phyloP scores from a whole-genome alignment of 805 yeast species.

The Saccharomycopsis sp. region DNA sequence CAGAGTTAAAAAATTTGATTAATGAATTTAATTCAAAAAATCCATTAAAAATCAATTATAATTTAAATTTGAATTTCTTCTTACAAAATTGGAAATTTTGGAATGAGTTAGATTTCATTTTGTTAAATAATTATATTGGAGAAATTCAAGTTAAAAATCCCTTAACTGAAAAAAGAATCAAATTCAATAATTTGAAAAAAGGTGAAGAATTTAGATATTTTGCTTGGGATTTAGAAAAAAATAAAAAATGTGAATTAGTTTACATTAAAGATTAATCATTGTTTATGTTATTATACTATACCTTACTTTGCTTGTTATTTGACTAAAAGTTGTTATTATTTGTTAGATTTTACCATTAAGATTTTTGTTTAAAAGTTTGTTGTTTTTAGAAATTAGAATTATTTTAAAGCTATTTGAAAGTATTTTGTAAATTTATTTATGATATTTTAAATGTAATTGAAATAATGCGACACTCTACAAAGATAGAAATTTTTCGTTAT shows the following conservation, averaged over 20 bases:
- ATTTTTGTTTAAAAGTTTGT: too few relatives aligned
- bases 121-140: constrained; percentile 13
- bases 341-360: too few relatives aligned
- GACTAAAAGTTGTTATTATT: too few relatives aligned
- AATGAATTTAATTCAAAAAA: constrained; percentile 12
- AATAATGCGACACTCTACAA: too few relatives aligned
- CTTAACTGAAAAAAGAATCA: constrained; percentile 1
- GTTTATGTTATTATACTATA: too few relatives aligned
- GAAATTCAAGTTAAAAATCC: neutral
- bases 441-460: too few relatives aligned
- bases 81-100: constrained; percentile 14
- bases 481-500: too few relatives aligned
- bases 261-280: constrained; percentile 1
- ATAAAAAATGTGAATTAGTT: neutral
- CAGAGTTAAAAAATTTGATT: constrained; percentile 7
- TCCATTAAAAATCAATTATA: constrained; percentile 6
- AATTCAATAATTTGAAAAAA: neutral
- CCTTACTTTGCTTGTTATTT: too few relatives aligned
- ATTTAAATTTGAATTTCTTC: constrained; percentile 2
- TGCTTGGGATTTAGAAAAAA: constrained; percentile 7
- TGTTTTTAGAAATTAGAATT: too few relatives aligned
- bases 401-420: too few relatives aligned
- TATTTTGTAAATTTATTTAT: too few relatives aligned
- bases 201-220: constrained; percentile 9
- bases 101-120: constrained; percentile 16